Base-by-base conservation (phyloP, 306 rosid genomes). In the Pyrus bretschneideri region DNA sequence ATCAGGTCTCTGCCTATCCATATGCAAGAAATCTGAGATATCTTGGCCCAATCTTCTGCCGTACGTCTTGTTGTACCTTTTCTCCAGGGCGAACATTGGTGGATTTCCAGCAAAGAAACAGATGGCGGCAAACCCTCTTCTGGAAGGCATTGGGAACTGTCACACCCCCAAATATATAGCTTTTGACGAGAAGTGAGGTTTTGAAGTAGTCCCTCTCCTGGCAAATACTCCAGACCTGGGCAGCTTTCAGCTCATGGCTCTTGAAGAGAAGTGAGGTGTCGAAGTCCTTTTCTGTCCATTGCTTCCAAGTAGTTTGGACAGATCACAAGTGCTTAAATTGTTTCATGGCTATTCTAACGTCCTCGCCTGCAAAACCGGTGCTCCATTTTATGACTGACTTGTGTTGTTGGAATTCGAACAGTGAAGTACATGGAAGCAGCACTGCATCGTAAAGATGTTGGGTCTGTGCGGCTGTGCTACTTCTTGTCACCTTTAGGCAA, bases 401-500 rank as follows among this genome's bases (percentile, higher is more conserved):
- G 77, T 54, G 71, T 83, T 70, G 42, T 92, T 62, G 71, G 90
- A 78, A 77, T 84, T 87, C 44, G 96, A 80, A 79, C 89, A 80
- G 88, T 86, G 21, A 94, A 79, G 77, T 83, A 80, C 62, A 88
- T 73, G 45, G 96, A 82, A 86, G 75, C 90, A 69, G 89, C 86
- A 83, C 76, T 88, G 84, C 89, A 87, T 79, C 96, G 84, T 14
- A 90, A 79, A 75, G 0, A 38, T 85, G 61, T 81, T 93, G 89
- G 82, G 67, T 89, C 85, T 87, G 92, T n/a, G 97, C 84, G 6
- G 93, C 97, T 0, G 97, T 86, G 89, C 87, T 92, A 81, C 97
- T 95, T 86, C 97, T 87, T 71, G 99, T 95, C 54, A 87, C 90
- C 79, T 92, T 95, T 8, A 77, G 85, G 62, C 99, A 97, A 52